phyloP scores from a whole-genome alignment of 1,284 basidiomycete species.

The Gymnopus androsaceus region DNA sequence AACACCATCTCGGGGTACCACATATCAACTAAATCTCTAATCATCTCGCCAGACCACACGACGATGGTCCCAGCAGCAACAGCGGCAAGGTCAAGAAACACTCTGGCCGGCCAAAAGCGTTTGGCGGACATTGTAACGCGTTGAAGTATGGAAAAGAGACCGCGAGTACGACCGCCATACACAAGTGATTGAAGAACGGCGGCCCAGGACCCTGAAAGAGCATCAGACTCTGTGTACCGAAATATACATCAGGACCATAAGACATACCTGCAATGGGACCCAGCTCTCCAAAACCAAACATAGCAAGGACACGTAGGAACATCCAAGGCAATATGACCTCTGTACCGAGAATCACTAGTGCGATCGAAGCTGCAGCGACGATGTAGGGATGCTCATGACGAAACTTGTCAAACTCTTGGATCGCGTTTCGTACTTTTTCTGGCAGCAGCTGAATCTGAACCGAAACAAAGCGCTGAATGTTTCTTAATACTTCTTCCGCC shows the following conservation, averaged over 20 bases:
- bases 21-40: not conserved
- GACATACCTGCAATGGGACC: slow-evolving; percentile 12
- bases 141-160: slow-evolving; percentile 13
- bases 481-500: not conserved
- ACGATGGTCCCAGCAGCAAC: not conserved
- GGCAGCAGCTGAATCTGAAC: slow-evolving; percentile 1
- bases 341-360: not conserved
- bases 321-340: not conserved
- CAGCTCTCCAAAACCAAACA: slow-evolving; percentile 2
- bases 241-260: not conserved
- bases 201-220: slow-evolving; percentile 7
- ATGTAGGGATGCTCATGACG: slow-evolving; percentile 10
- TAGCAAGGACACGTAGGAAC: not conserved
- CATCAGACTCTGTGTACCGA: too few relatives aligned
- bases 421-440: not conserved
- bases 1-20: not conserved
- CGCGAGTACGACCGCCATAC: slow-evolving; percentile 6
- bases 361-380: not conserved
- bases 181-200: slow-evolving; percentile 5
- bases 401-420: not conserved
- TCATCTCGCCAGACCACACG: not conserved
- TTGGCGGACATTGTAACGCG: slow-evolving; percentile 10
- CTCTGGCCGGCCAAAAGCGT: slow-evolving; percentile 6
- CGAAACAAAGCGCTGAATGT: not conserved
- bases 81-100: not conserved